A percentile compares a stretch with the other conserved stretches of the same genome.
phyloP scores from a whole-genome alignment of 805 yeast species.

The Zygosaccharomyces lentus region DNA sequence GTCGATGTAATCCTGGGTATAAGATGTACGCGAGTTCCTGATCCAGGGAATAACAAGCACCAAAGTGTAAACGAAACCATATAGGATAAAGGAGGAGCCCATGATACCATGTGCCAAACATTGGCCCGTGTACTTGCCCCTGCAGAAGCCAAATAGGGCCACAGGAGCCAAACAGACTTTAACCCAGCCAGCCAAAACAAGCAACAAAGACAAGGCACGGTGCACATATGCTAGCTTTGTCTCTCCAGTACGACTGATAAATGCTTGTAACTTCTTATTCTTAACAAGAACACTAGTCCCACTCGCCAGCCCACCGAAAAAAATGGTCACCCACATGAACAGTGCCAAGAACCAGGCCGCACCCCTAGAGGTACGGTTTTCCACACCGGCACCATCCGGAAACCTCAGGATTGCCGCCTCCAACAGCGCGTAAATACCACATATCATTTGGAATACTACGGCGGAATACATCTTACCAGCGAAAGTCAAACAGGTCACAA shows the following conservation, averaged over 20 bases:
- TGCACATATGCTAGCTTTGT: conserved; percentile 36
- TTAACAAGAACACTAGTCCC: conserved; percentile 46
- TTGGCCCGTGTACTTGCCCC: conserved; percentile 80
- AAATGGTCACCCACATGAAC: conserved; percentile 42
- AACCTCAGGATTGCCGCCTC: conserved; percentile 58
- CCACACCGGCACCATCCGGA: conserved; percentile 62
- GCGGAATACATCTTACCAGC: conserved; percentile 48
- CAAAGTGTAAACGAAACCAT: conserved; percentile 66
- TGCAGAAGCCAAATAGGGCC: conserved; percentile 83
- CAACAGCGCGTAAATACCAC: conserved; percentile 47
- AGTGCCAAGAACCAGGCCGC: conserved; percentile 58
- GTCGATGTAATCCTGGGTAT: conserved; percentile 83
- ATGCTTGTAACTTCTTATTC: conserved; percentile 33
- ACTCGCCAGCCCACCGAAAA: conserved; percentile 51
- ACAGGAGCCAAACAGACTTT: conserved; percentile 76
- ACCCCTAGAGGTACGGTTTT: conserved; percentile 62
- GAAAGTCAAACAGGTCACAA: conserved; percentile 50
- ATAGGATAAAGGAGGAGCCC: conserved; percentile 83
- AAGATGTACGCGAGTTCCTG: conserved; percentile 45
- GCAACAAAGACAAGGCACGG: conserved; percentile 44
- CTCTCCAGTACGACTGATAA: conserved; percentile 39
- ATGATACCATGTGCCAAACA: conserved; percentile 96
- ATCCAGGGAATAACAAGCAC: conserved; percentile 76
- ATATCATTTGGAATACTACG: conserved; percentile 43
- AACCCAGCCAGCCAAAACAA: conserved; percentile 67